These are phyloP conservation scores for Pseudozyma pruni DNA, from an alignment of 1,284 basidiomycete genomes.

Conservation along the genomic window DNA sequence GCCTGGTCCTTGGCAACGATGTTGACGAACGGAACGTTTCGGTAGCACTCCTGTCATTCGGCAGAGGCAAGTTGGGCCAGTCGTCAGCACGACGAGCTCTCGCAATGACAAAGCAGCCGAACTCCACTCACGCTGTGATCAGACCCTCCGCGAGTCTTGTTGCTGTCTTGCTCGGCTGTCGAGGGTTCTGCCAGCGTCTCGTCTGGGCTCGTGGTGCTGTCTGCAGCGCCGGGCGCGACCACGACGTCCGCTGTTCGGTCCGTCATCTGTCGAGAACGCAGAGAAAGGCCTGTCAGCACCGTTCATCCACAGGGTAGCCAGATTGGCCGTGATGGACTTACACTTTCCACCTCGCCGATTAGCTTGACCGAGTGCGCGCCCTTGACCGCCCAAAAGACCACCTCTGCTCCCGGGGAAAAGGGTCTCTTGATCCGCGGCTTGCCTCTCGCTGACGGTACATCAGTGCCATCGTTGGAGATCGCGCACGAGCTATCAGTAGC, in stretches of 20 bases:
- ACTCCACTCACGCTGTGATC: not conserved
- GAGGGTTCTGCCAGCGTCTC: not conserved
- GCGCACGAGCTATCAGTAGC: too few relatives aligned
- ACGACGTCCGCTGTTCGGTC: conserved; percentile 11
- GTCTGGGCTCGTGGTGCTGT: not conserved
- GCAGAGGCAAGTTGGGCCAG: too few relatives aligned
- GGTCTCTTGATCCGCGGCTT: conserved; percentile 7
- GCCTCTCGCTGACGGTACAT: not conserved
- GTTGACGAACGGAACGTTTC: conserved; percentile 26
- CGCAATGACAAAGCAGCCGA: too few relatives aligned
- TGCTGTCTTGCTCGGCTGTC: not conserved
- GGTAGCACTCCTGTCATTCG: conserved; percentile 2
- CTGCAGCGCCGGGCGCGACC: not conserved
- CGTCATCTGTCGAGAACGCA: conserved; percentile 13
- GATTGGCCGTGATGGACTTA: conserved; percentile 5
- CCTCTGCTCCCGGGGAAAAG: conserved; percentile 22
- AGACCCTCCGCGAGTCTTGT: not conserved
- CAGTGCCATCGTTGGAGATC: not conserved
- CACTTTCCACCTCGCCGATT: conserved; percentile 29
- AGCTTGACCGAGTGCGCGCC: conserved; percentile 31
- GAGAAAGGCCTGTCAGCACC: not conserved
- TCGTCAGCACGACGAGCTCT: too few relatives aligned
- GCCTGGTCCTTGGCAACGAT: conserved; percentile 36
- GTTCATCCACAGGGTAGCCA: too few relatives aligned
- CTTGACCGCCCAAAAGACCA: conserved; percentile 44